A percentile compares a stretch with the other conserved stretches of the same genome.
Conservation (phyloP, 1,139 yeast genomes). For the Keqinozyma sinolaborantium region DNA sequence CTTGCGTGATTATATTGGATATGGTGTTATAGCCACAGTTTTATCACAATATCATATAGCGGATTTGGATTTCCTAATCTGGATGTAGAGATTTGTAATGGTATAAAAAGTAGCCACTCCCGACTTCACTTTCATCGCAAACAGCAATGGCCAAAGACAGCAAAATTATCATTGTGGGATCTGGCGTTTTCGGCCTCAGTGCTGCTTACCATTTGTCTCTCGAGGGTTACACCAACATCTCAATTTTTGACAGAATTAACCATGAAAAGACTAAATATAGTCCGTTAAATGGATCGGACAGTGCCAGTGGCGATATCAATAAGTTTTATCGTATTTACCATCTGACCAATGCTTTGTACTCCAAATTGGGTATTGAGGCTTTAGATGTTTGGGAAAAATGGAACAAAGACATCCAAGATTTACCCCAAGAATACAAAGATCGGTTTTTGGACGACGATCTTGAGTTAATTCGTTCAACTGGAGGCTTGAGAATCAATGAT, state of each 20-base stretch:
- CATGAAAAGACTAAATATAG: slow-evolving; percentile 16
- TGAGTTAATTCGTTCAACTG: too few relatives aligned
- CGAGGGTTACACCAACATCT: slow-evolving; percentile 4
- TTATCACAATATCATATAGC: too few relatives aligned
- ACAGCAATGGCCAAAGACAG: too few relatives aligned
- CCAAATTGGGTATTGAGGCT: slow-evolving; percentile 31
- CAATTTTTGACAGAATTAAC: slow-evolving; percentile 5
- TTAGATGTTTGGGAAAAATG: slow-evolving; percentile 26
- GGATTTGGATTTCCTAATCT: too few relatives aligned
- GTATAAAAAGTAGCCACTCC: too few relatives aligned
- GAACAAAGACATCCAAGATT: slow-evolving; percentile 20
- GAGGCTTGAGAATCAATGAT: slow-evolving; percentile 11
- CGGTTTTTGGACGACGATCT: too few relatives aligned
- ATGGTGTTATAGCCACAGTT: too few relatives aligned
- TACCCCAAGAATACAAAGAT: too few relatives aligned
- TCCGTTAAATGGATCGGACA: slow-evolving; percentile 29
- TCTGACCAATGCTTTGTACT: slow-evolving; percentile 31
- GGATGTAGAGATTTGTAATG: too few relatives aligned
- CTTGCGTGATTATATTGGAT: too few relatives aligned
- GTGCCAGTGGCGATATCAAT: slow-evolving; percentile 39
- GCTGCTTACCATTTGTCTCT: slow-evolving; percentile 6
- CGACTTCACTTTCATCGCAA: too few relatives aligned
- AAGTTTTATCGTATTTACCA: slow-evolving; percentile 38
- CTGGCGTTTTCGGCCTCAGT: slow-evolving; percentile 11
- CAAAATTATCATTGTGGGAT: slow-evolving; percentile 8